Evolutionary conservation across 768 basidiomycete genomes (phyloP).

Genomic region (Paxillus ammoniavirescens): DNA sequence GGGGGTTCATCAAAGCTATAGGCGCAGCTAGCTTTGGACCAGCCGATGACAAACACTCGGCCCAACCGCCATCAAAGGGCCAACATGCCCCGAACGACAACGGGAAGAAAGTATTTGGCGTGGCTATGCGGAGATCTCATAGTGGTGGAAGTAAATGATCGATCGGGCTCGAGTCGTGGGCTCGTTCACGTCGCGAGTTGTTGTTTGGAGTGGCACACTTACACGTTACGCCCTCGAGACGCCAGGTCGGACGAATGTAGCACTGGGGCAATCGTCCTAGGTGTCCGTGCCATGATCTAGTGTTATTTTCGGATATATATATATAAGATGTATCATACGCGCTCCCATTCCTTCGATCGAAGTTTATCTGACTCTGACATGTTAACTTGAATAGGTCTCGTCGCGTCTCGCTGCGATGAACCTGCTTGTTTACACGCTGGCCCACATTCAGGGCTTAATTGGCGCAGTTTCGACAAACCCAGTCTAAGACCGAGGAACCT

Average conservation of each 20-base stretch:
- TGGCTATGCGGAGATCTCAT: constrained; percentile 4
- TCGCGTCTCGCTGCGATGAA: too few species aligned
- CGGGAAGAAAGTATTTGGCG: constrained; percentile 2
- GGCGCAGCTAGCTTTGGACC: constrained; percentile 41
- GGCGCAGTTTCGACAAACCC: too few species aligned
- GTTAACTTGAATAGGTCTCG: too few species aligned
- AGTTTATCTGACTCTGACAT: neutral
- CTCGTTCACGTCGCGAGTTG: neutral
- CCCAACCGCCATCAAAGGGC: neutral
- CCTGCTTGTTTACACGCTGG: too few species aligned
- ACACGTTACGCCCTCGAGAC: neutral
- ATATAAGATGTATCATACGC: neutral
- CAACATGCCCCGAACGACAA: neutral
- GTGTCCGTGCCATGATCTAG: neutral
- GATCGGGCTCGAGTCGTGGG: neutral
- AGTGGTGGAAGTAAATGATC: neutral
- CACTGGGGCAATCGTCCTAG: neutral
- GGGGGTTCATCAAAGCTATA: constrained; percentile 54
- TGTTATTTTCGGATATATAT: neutral
- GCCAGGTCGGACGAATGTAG: too few species aligned
- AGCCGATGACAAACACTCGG: neutral
- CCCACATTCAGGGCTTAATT: too few species aligned
- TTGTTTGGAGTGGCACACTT: neutral
- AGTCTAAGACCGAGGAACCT: too few species aligned
- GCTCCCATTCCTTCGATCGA: neutral